These are phyloP conservation scores for Eucalyptus urophylla DNA, from an alignment of 345 rosid genomes.

Conservation along the genomic window DNA sequence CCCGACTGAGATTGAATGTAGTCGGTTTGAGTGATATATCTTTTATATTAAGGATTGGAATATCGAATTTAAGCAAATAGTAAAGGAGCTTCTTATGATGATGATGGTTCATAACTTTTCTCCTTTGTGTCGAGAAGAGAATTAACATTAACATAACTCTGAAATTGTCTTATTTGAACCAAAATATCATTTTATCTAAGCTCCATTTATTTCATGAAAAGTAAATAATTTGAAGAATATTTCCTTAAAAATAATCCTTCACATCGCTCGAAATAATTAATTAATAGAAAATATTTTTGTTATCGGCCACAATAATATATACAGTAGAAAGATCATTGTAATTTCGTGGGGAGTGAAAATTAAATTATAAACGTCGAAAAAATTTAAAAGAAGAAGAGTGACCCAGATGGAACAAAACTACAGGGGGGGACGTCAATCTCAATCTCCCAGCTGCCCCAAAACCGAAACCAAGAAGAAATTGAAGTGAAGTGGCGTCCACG, in stretches of 20 bases:
- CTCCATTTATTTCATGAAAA: accelerated
- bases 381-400: background rate
- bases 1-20: accelerated
- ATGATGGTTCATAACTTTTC: background rate
- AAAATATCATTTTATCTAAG: accelerated
- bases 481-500: background rate
- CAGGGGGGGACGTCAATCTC: background rate
- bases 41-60: background rate
- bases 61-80: background rate
- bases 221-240: too few species aligned
- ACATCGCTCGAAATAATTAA: too few species aligned
- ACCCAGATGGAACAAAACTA: too few species aligned
- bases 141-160: accelerated
- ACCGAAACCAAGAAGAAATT: background rate
- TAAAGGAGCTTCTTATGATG: background rate
- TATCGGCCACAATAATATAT: too few species aligned
- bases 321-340: background rate
- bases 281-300: too few species aligned
- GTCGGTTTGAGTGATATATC: accelerated
- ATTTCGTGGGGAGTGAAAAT: background rate
- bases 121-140: accelerated
- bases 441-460: background rate
- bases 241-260: accelerated
- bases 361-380: background rate
- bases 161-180: background rate